phyloP scores from a whole-genome alignment of 2,329 filamentous ascomycete genomes.

The Sarocladium strictum region DNA sequence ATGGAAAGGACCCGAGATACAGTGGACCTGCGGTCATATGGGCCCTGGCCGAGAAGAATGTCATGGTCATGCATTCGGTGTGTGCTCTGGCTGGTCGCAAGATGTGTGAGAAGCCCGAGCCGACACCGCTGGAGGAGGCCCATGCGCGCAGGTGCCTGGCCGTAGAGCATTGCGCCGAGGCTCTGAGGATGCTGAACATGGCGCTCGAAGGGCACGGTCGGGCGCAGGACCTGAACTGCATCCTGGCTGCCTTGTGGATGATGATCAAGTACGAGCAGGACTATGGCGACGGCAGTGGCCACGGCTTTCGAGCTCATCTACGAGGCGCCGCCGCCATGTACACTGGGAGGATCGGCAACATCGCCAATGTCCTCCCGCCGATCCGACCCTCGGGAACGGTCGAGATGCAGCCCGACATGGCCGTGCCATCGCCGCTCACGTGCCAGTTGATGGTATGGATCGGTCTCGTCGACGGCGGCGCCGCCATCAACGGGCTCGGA shows the following conservation, averaged over 20 bases:
- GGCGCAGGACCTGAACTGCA: background rate
- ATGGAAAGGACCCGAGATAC: background rate
- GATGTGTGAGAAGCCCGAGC: background rate
- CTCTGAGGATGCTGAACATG: background rate
- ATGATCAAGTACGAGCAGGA: background rate
- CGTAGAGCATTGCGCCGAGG: background rate
- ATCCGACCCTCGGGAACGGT: background rate
- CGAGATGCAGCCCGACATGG: background rate
- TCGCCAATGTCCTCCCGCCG: background rate
- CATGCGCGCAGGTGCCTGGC: background rate
- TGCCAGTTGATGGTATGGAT: background rate
- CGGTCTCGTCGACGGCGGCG: background rate
- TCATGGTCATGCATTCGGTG: background rate
- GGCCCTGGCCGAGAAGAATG: background rate
- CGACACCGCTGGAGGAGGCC: background rate
- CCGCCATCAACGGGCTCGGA: background rate
- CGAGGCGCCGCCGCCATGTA: background rate
- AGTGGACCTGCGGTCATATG: background rate
- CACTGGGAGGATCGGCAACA: background rate
- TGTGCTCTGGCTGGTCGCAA: background rate
- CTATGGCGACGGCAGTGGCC: background rate
- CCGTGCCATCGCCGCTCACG: background rate
- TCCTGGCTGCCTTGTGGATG: background rate
- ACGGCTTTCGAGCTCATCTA: background rate
- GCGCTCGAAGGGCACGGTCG: background rate